Conservation (phyloP, 2,329 filamentous ascomycete genomes). For the Neopestalotiopsis clavispora region DNA sequence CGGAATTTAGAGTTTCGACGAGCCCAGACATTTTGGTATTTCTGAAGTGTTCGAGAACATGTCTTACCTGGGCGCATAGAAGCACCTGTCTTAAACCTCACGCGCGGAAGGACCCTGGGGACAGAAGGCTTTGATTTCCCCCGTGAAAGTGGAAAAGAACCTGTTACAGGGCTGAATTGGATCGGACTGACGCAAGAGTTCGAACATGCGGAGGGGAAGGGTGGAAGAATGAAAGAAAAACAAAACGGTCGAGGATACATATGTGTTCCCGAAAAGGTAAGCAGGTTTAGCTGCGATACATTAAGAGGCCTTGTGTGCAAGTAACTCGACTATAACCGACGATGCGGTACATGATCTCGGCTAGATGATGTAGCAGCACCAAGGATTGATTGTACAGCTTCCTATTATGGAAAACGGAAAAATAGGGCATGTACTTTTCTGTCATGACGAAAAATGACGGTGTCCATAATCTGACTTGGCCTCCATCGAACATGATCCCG, state of each 20-base stretch:
- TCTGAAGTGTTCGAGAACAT: neutral
- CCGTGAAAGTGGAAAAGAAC: neutral
- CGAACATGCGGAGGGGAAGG: neutral
- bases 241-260: neutral
- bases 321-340: neutral
- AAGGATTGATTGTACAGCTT: neutral
- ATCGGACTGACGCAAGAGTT: neutral
- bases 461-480: neutral
- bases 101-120: neutral
- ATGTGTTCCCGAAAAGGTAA: neutral
- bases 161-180: neutral
- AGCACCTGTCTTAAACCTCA: neutral
- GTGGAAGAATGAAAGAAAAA: neutral
- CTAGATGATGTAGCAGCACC: neutral
- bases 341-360: neutral
- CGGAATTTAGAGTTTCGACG: conserved; percentile 6
- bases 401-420: neutral
- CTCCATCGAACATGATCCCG: neutral
- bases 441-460: conserved; percentile 1
- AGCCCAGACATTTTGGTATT: neutral
- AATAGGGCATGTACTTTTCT: neutral
- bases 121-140: neutral
- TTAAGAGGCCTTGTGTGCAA: neutral
- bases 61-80: neutral
- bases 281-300: neutral